These are phyloP conservation scores for Pseudoturritis turrita DNA, from an alignment of 345 rosid species.

Conservation along the genomic window DNA sequence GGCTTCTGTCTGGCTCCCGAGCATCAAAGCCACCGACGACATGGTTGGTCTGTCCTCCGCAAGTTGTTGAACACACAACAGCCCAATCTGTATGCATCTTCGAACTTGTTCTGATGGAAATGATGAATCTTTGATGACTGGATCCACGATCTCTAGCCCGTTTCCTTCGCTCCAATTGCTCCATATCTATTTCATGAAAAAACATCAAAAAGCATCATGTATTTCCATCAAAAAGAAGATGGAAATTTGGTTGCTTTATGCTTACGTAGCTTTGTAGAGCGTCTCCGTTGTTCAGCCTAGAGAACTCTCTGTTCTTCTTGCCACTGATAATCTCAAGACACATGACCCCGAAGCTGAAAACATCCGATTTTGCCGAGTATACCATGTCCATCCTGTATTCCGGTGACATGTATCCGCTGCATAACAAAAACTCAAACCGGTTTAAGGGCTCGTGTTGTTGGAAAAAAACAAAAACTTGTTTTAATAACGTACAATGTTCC, in stretches of 20 bases:
- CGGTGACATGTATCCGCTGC: not conserved
- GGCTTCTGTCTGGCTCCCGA: conserved; percentile 17
- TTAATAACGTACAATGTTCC: not conserved
- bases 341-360: not conserved
- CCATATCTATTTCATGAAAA: conserved; percentile 36
- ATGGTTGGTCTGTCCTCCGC: conserved; percentile 42
- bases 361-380: not conserved
- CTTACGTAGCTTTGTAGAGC: not conserved
- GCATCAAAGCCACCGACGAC: conserved; percentile 30
- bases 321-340: not conserved
- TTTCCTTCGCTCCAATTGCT: conserved; percentile 36
- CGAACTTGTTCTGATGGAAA: conserved; percentile 29
- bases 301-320: not conserved
- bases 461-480: too few species aligned
- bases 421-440: not conserved
- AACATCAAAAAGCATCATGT: not conserved
- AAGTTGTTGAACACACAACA: conserved; percentile 48
- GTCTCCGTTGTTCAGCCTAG: not conserved
- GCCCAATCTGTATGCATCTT: conserved; percentile 39
- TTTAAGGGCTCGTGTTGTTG: too few species aligned
- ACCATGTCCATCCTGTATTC: not conserved
- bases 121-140: conserved; percentile 3
- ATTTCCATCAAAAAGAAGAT: not conserved
- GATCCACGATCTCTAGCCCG: conserved; percentile 39
- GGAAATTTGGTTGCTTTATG: not conserved